Conservation (phyloP, 306 rosid genomes). For the Corylus americana region DNA sequence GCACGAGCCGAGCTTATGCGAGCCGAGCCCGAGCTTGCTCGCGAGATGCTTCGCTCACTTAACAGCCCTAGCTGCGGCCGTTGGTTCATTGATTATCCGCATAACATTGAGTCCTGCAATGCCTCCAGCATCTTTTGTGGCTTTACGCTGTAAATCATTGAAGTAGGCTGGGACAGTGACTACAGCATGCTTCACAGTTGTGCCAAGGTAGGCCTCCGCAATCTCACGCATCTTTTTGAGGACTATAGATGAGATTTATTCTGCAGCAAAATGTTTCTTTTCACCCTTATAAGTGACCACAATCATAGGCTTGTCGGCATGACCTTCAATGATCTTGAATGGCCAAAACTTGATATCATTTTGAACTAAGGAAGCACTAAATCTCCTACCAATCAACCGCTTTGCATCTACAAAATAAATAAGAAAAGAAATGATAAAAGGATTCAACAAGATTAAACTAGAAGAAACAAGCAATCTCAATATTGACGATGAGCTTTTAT, state of each 20-base stretch:
- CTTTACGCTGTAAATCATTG: constrained; percentile 14
- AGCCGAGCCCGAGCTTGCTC: too few relatives aligned
- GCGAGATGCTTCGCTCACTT: too few relatives aligned
- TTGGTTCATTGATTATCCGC: constrained; percentile 13
- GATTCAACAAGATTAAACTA: neutral
- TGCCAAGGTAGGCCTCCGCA: neutral
- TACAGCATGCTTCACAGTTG: neutral
- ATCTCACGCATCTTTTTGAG: neutral
- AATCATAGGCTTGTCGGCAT: neutral
- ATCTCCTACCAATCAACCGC: constrained; percentile 8
- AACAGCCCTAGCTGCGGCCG: constrained; percentile 21
- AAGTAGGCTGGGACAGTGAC: constrained; percentile 2
- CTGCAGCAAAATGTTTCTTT: constrained; percentile 2
- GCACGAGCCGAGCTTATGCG: too few relatives aligned
- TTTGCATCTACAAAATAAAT: neutral
- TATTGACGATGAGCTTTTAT: neutral
- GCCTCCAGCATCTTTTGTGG: constrained; percentile 28
- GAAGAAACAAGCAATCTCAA: neutral
- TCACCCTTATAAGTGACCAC: neutral
- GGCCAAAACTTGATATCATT: constrained; percentile 2
- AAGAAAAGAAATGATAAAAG: neutral
- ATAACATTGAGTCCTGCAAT: constrained; percentile 1
- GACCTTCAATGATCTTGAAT: neutral
- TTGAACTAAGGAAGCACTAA: neutral
- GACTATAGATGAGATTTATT: constrained; percentile 15